Evolutionary conservation across 106 monocot species (phyloP).

Genomic region (Acorus gramineus): DNA sequence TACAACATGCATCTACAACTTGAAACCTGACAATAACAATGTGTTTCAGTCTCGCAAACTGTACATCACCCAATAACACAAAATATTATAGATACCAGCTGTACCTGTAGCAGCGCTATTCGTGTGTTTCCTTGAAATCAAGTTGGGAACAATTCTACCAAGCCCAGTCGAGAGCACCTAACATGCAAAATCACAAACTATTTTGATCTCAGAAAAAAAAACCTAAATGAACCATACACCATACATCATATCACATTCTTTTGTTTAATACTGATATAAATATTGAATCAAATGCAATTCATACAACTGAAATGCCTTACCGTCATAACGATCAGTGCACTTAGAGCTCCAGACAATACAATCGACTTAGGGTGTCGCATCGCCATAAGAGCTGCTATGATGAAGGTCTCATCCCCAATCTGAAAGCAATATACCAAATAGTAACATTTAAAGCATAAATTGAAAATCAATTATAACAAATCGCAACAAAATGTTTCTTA

Average conservation of each 20-base stretch:
- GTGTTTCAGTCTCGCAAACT: no score
- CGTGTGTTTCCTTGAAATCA: slow-evolving; percentile 96
- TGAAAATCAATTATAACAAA: background rate
- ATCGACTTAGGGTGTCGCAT: slow-evolving; percentile 97
- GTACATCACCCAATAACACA: no score
- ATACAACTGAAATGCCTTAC: slow-evolving; percentile 21
- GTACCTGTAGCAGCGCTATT: slow-evolving; percentile 94
- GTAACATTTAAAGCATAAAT: background rate
- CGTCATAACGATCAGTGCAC: slow-evolving; percentile 88
- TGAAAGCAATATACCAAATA: slow-evolving; percentile 9
- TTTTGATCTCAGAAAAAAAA: no score
- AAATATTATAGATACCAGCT: background rate
- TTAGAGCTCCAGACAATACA: slow-evolving; percentile 86
- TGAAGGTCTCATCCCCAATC: slow-evolving; percentile 99
- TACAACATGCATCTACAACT: no score
- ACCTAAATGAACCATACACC: no score
- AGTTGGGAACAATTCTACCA: slow-evolving; percentile 89
- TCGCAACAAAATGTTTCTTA: background rate
- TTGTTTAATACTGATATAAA: no score
- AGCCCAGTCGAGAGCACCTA: slow-evolving; percentile 92
- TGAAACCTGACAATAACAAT: no score
- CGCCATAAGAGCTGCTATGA: slow-evolving; percentile 95
- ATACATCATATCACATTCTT: no score
- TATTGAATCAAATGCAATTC: background rate
- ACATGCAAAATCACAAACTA: background rate